Evolutionary conservation across 768 basidiomycete genomes (phyloP).

Genomic region (Trametes maxima): DNA sequence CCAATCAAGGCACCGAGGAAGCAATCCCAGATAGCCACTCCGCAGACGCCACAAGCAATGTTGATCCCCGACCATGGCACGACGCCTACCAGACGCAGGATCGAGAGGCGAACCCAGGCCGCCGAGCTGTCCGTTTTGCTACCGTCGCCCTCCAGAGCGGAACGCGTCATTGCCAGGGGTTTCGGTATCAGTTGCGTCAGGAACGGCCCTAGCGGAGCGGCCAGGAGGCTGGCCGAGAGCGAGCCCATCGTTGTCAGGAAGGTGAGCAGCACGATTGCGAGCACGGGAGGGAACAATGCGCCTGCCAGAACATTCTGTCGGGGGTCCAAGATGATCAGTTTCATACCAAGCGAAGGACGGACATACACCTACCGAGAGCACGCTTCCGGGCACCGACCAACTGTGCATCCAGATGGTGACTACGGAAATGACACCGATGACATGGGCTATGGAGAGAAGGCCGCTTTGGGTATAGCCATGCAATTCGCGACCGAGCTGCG

Average conservation of each 20-base stretch:
- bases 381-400: slow-evolving; percentile 95
- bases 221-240: slow-evolving; percentile 74
- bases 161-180: slow-evolving; percentile 82
- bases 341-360: slow-evolving; percentile 15
- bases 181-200: slow-evolving; percentile 81
- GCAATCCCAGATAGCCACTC: slow-evolving; percentile 75
- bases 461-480: slow-evolving; percentile 80
- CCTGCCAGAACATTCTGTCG: slow-evolving; percentile 86
- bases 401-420: slow-evolving; percentile 95
- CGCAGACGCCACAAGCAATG: slow-evolving; percentile 91
- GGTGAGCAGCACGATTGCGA: slow-evolving; percentile 81
- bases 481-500: slow-evolving; percentile 72
- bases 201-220: slow-evolving; percentile 83
- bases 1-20: slow-evolving; percentile 84
- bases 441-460: slow-evolving; percentile 64
- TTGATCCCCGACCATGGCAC: slow-evolving; percentile 98
- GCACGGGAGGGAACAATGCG: slow-evolving; percentile 79
- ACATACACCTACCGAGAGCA: slow-evolving; percentile 72
- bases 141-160: slow-evolving; percentile 72
- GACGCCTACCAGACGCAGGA: slow-evolving; percentile 88
- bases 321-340: slow-evolving; percentile 1
- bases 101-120: slow-evolving; percentile 82
- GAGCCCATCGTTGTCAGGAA: slow-evolving; percentile 88
- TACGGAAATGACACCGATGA: slow-evolving; percentile 79
- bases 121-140: slow-evolving; percentile 38